These are phyloP conservation scores for Didymella sp. DNA, from an alignment of 2,329 filamentous ascomycete genomes.

Conservation along the genomic window DNA sequence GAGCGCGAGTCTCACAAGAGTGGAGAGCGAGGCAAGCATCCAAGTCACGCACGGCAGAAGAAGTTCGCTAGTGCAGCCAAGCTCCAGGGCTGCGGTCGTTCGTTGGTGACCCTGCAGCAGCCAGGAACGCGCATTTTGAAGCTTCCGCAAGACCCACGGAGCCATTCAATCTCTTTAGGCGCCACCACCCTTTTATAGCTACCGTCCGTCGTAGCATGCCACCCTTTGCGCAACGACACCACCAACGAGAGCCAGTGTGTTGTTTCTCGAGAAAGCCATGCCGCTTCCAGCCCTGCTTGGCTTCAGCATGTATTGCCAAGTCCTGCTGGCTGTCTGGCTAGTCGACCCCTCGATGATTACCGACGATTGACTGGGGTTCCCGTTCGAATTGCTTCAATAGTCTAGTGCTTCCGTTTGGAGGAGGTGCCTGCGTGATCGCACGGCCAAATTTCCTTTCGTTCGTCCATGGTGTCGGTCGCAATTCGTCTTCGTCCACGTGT, in stretches of 20 bases:
- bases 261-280: slow-evolving; percentile 8
- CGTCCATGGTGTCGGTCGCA: neutral
- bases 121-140: slow-evolving; percentile 3
- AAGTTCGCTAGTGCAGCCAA: neutral
- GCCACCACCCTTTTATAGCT: slow-evolving; percentile 8
- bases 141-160: slow-evolving; percentile 10
- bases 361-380: slow-evolving; percentile 6
- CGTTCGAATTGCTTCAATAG: slow-evolving; percentile 4
- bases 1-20: neutral
- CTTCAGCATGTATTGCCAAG: slow-evolving; percentile 19
- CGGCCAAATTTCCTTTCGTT: slow-evolving; percentile 12
- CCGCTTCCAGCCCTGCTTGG: slow-evolving; percentile 14
- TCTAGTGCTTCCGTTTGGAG: neutral
- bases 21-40: neutral
- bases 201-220: slow-evolving; percentile 6
- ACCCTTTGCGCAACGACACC: slow-evolving; percentile 3
- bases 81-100: slow-evolving; percentile 6
- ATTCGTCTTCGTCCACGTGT: slow-evolving; percentile 2
- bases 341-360: neutral
- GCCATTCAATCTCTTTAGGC: slow-evolving; percentile 1
- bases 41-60: slow-evolving; percentile 8
- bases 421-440: neutral
- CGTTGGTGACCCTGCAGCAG: slow-evolving; percentile 2
- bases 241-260: slow-evolving; percentile 3
- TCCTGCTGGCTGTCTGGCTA: slow-evolving; percentile 7